Conservation (phyloP, 305 asterid genomes). For the Fraxinus albicans region DNA sequence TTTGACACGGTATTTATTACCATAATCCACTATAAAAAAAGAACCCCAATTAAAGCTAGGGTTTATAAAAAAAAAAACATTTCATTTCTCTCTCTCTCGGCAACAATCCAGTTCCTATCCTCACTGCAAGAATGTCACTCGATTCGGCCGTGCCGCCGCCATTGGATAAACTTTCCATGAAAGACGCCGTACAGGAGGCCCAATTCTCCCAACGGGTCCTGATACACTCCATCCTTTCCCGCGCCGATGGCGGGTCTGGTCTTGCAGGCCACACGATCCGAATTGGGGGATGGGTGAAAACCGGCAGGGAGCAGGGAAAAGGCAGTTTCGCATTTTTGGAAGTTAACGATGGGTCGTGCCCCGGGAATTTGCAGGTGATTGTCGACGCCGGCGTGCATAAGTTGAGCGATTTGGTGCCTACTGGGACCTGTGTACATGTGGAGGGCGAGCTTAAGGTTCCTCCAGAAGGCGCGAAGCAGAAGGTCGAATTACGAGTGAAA, state of each 20-base stretch:
- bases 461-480: constrained; percentile 76
- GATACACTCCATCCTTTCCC: constrained; percentile 58
- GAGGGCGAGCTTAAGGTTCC: constrained; percentile 70
- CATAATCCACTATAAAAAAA: neutral
- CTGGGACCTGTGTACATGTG: constrained; percentile 81
- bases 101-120: neutral
- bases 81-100: neutral
- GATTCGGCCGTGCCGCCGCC: constrained; percentile 44
- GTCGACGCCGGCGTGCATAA: constrained; percentile 54
- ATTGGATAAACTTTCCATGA: constrained; percentile 42
- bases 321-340: constrained; percentile 76
- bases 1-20: neutral
- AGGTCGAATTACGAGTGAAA: constrained; percentile 64
- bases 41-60: neutral
- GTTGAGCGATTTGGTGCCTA: constrained; percentile 66
- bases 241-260: constrained; percentile 74
- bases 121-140: constrained; percentile 38
- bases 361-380: constrained; percentile 74
- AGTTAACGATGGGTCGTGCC: constrained; percentile 82
- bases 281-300: constrained; percentile 91
- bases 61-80: neutral
- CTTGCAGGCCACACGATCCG: constrained; percentile 61
- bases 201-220: constrained; percentile 76
- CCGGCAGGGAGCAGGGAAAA: constrained; percentile 86
- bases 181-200: constrained; percentile 45